Conservation (phyloP, 176 grass and related monocot genomes). For the Canna indica region DNA sequence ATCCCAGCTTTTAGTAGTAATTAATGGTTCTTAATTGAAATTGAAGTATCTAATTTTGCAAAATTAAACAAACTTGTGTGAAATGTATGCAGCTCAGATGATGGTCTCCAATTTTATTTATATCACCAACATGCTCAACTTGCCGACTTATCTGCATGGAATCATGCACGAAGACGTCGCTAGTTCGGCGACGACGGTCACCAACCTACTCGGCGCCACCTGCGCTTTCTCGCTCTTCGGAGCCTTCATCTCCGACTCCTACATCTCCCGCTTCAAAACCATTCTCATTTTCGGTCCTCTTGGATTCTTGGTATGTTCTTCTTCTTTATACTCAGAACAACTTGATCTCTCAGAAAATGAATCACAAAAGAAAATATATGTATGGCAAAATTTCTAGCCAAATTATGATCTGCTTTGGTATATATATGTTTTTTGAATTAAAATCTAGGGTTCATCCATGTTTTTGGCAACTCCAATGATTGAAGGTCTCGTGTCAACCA, state of each 20-base stretch:
- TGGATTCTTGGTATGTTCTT: slow-evolving; percentile 45
- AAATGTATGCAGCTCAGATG: not conserved
- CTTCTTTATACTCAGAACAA: no score
- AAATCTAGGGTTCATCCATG: no score
- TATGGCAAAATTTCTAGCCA: no score
- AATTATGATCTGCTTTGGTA: no score
- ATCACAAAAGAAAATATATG: no score
- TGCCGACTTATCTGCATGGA: slow-evolving; percentile 41
- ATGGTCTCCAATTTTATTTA: not conserved
- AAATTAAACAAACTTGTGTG: not conserved
- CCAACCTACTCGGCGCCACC: slow-evolving; percentile 37
- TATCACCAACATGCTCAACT: slow-evolving; percentile 35
- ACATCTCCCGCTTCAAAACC: slow-evolving; percentile 42
- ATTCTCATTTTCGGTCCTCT: slow-evolving; percentile 54
- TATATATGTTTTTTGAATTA: no score
- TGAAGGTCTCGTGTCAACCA: no score
- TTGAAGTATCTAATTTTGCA: not conserved
- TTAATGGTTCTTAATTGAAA: not conserved
- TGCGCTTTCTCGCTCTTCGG: slow-evolving; percentile 42
- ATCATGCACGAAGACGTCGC: slow-evolving; percentile 53
- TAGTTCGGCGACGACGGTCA: slow-evolving; percentile 35
- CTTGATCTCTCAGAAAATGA: no score
- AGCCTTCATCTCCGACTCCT: slow-evolving; percentile 56
- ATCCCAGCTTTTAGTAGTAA: not conserved
- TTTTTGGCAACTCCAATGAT: no score